Evolutionary conservation across 345 rosid species (phyloP), one percentile per base, ranked within the genome.

Genomic region (Eucalyptus microcorys): DNA sequence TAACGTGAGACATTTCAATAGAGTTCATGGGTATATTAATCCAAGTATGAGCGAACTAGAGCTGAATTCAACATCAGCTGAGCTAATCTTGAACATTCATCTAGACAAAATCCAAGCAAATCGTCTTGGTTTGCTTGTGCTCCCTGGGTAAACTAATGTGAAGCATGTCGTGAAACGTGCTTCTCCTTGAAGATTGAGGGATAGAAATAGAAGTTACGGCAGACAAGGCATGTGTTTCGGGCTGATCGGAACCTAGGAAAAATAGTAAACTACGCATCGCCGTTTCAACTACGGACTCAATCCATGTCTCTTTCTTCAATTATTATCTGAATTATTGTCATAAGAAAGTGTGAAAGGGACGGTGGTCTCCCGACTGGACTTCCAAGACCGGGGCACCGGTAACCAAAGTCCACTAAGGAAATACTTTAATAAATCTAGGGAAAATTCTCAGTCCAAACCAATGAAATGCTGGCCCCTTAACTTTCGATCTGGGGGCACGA

Each of bases 11-110:
- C 4, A 61, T 30, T 61, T 61, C 34, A 61, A 61, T 26, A 30
- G 8, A 27, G 68, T 6, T 61, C 14, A 14, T 0, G 3, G 1
- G 19, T 6, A n/a, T 30, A 61, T 30, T 57, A 24, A 27, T 26
- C 32, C 10, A 1, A 64, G 68, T 64, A 7, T 64, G 16, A 64
- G 21, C 3, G 3, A 64, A n/a, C 19, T 30, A 64, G 10, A 64
- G 76, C 43, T 3, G 12, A 34, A 68, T 68, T 34, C 24, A 16
- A 68, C 40, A 15, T 68, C 24, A 10, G 42, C 24, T 10, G 80
- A 68, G 43, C 80, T 34, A 5, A 34, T 68, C 26, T 34, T 3
- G 24, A 34, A 68, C 43, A 15, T 17, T 34, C 26, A 9, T 37
- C 6, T 34, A 17, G 81, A 37, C 24, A 68, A 34, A 68, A 32